phyloP scores from a whole-genome alignment of 805 yeast genomes.

The Lipomyces anomalus region DNA sequence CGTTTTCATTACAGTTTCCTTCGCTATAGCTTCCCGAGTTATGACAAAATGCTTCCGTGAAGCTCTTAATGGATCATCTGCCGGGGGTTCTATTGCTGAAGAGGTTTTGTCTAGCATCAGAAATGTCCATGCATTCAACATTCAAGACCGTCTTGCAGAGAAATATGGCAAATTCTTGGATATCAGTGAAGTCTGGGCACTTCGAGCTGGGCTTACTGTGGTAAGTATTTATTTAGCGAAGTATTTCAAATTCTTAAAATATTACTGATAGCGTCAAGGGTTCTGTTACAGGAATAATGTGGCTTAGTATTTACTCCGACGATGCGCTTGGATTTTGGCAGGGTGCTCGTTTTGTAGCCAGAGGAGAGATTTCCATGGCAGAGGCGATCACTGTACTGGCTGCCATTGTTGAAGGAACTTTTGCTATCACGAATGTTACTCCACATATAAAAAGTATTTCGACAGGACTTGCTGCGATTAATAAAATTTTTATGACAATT shows the following conservation, averaged over 20 bases:
- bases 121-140: slow-evolving; percentile 30
- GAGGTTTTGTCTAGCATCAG: slow-evolving; percentile 29
- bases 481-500: slow-evolving; percentile 38
- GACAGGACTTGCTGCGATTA: slow-evolving; percentile 38
- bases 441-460: slow-evolving; percentile 37
- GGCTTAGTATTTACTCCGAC: slow-evolving; percentile 20
- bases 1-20: slow-evolving; percentile 16
- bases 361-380: slow-evolving; percentile 17
- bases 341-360: slow-evolving; percentile 27
- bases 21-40: slow-evolving; percentile 16
- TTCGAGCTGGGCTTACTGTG: slow-evolving; percentile 23
- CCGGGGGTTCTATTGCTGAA: slow-evolving; percentile 33
- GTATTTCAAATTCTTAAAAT: too few species aligned
- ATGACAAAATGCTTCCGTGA: slow-evolving; percentile 19
- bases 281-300: slow-evolving; percentile 11
- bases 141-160: slow-evolving; percentile 26
- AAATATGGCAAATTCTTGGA: slow-evolving; percentile 24
- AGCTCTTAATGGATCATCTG: slow-evolving; percentile 24
- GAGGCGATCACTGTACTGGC: slow-evolving; percentile 22
- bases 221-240: too few species aligned
- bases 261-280: too few species aligned
- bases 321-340: slow-evolving; percentile 30
- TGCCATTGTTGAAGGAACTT: slow-evolving; percentile 39
- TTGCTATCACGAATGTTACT: slow-evolving; percentile 39
- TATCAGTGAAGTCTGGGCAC: slow-evolving; percentile 21